Base-by-base conservation (phyloP, 192 early-diverging fungal genomes). In the Gaertneriomyces sp. region DNA sequence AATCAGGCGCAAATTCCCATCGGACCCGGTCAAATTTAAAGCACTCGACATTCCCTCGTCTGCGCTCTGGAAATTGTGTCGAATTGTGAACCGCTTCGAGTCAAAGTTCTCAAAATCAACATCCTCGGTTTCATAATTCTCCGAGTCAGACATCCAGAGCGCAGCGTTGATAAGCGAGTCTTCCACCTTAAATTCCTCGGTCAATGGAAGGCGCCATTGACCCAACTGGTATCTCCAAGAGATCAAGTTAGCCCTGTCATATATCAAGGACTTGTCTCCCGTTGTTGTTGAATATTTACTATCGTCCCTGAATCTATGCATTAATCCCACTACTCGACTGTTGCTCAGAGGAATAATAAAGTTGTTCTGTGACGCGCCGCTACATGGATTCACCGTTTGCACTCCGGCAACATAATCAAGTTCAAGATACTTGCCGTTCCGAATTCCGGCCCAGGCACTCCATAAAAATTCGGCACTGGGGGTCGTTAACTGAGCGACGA, bases 31-130 rank as follows among this genome's bases (percentile, higher is more conserved):
- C 11, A 38, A 5, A 38, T 43, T 60, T 11, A 60, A 42, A 12
- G 39, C 14, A 1, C 11, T 25, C 9, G 8, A 14, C 39, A n/a
- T 20, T n/a, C 38, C 42, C 4, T 60, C 58, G 4, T 60, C 42
- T n/a, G n/a, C n/a, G n/a, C n/a, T n/a, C n/a, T 60, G 25, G 39
- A 25, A 60, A 4, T 9, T n/a, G 42, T 60, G 43, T 1, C 39
- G 39, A 3, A 60, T 60, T 0, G 38, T 60, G 41, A 60, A 60
- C 10, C 42, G 25, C 11, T 60, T 14, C 9, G 39, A 25, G 42
- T 60, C 14, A 38, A 60, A 60, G 7, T 60, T 60, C 0, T 11
- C 58, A 11, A 60, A 42, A 5, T 60, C 58, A 43, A 60, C 38
- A 20, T 60, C 58, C 19, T 60, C 58, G 1, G 9, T 1, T 25